These are phyloP conservation scores for Periconia digitata DNA, from an alignment of 2,329 filamentous ascomycete genomes.

Conservation along the genomic window DNA sequence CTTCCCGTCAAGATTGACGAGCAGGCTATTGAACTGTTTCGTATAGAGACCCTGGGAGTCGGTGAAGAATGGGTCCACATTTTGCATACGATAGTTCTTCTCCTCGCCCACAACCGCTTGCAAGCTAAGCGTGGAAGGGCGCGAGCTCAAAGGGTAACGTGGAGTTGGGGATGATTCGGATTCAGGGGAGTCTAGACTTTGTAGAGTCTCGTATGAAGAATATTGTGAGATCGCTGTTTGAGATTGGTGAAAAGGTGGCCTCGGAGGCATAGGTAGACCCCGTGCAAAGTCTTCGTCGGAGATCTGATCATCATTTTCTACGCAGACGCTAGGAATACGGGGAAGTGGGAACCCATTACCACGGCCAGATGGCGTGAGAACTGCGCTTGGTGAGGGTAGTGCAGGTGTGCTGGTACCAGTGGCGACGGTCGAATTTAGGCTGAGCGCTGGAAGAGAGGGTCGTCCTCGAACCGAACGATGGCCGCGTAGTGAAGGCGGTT, in stretches of 20 bases:
- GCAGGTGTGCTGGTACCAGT: constrained; percentile 6
- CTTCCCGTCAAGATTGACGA: constrained; percentile 50
- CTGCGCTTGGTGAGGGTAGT: constrained; percentile 4
- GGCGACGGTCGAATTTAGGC: constrained; percentile 6
- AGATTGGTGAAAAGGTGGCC: background rate
- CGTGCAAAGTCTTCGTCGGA: background rate
- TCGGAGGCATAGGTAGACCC: background rate
- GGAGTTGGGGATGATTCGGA: background rate
- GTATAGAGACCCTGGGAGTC: constrained; percentile 65
- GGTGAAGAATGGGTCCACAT: constrained; percentile 68
- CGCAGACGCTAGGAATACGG: constrained; percentile 12
- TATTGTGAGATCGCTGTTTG: background rate
- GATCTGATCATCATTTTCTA: background rate
- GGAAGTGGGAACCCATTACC: constrained; percentile 10
- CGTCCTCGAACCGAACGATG: constrained; percentile 2
- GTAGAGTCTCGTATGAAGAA: background rate
- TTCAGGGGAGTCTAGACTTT: background rate
- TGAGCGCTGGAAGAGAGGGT: constrained; percentile 2
- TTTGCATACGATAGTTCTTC: constrained; percentile 64
- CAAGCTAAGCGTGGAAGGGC: constrained; percentile 50
- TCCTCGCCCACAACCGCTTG: constrained; percentile 62
- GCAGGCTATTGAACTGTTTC: constrained; percentile 34
- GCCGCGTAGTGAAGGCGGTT: constrained; percentile 4
- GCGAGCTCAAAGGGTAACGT: constrained; percentile 4
- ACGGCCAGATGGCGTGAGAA: constrained; percentile 1